Base-by-base conservation (phyloP, 169 alveolate genomes). In the Cryptosporidium andersoni region DNA sequence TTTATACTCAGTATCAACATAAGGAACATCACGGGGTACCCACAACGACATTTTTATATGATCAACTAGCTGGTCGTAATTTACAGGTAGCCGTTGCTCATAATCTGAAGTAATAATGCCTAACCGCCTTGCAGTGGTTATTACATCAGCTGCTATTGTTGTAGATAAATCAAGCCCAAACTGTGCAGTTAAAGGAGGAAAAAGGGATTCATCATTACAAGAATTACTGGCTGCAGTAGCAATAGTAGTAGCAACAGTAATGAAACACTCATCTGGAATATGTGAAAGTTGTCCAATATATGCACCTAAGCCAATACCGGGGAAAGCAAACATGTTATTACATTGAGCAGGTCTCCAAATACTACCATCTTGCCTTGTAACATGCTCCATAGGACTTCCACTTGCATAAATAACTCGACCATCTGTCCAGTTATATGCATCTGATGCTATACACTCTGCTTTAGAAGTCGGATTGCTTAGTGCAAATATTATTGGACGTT, bases 281-380 rank as follows among this genome's bases (percentile, higher is more conserved):
- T 62, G 64, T 45, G 58, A 51, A 37, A 66, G 62, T 53, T 64
- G 56, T 64, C 81, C 81, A 4, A 65, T 36, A 55, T 80, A 51
- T 14, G 90, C 92, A 51, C 88, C 92, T 51, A 89, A 66, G 34
- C 89, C 92, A 40, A 89, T 66, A 16, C 92, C 92, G 2, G 92
- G 92, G 80, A 89, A 89, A 16, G 80, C 82, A 62, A 88, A 89
- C 90, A 81, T 82, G 55, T 89, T 89, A 25, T 89, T 89, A 45
- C 90, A 80, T 43, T 89, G 91, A 2, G 89, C 64, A 12, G 91
- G 60, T 39, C 37, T 16, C 14, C 66, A 51, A 42, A 34, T 40
- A 12, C 45, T 47, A 34, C 90, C 90, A n/a, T 65, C 49, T 43
- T 25, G 34, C 2, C 14, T 16, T 36, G 64, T 37, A 7, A 89